Evolutionary conservation across 192 early-diverging fungal species (phyloP), one percentile per base, ranked within the genome.

Genomic region (Backusella sp.): DNA sequence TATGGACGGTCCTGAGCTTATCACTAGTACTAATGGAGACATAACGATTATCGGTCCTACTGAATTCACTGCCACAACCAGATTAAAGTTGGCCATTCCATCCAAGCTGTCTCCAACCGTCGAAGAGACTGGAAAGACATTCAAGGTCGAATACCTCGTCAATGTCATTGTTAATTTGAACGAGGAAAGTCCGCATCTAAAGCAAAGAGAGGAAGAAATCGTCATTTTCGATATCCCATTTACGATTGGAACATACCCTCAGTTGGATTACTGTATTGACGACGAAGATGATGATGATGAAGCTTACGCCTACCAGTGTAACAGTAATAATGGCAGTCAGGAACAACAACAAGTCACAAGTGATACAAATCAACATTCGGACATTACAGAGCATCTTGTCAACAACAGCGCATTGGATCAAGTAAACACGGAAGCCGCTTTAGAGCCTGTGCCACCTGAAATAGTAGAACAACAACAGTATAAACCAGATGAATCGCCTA

Each of bases 221-320:
- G 42, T 71, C 1, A 4, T n/a, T 6, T 71, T 71, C 8, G 28
- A 71, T 71, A 23, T 71, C 2, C 70, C 70, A 30, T 71, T 71
- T 49, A 46, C 41, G 1, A 30, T 71, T 19, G 70, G 70, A 30
- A 71, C 70, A 28, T 49, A 26, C 19, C 70, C 70, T 1, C 23
- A 32, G 14, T 44, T 71, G 6, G 28, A 14, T 17, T 71, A 44
- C 28, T 46, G 42, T 15, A 71, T 71, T 34, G 70, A 71, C 19
- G 70, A 49, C 6, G 41, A 70, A 4, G 68, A 70, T 3, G 69
- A 34, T 15, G 66, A 66, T 5, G 53, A 37, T 37, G 32, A 32
- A 32, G 32, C 32, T 32, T 32, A 32, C 32, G 0, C 2, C 3
- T 32, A 32, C 2, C 32, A 32, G 3, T 3, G 32, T 19, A 56